Evolutionary conservation across 257 asterid species (phyloP).

Genomic region (Solanum etuberosum): DNA sequence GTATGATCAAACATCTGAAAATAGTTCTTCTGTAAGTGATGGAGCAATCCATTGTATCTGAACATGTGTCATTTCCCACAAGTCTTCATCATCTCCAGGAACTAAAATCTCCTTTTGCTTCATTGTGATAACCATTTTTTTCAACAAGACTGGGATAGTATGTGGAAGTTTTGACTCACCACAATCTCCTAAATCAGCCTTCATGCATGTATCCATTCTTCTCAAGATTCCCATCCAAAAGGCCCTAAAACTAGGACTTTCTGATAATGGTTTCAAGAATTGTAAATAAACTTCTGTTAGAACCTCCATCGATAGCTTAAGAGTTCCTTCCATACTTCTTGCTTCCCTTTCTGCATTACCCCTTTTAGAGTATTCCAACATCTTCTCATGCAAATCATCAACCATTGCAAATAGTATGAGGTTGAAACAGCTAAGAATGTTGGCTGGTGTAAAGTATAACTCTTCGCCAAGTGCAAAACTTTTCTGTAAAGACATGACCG

Average conservation of each 20-base stretch:
- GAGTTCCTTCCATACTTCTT: constrained; percentile 79
- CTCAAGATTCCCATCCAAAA: constrained; percentile 77
- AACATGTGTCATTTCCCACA: constrained; percentile 72
- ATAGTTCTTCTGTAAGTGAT: constrained; percentile 59
- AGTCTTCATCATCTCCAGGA: constrained; percentile 51
- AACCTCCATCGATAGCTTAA: constrained; percentile 73
- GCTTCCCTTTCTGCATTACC: constrained; percentile 80
- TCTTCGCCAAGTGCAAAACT: constrained; percentile 72
- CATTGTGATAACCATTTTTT: constrained; percentile 54
- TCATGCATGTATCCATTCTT: constrained; percentile 84
- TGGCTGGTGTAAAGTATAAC: constrained; percentile 50
- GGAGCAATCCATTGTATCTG: constrained; percentile 97
- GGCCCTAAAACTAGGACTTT: constrained; percentile 54
- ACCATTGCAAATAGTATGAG: constrained; percentile 72
- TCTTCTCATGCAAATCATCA: constrained; percentile 80
- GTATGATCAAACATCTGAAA: constrained; percentile 33
- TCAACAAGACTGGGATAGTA: constrained; percentile 47
- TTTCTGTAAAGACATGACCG: constrained; percentile 51
- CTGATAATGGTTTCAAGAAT: constrained; percentile 62
- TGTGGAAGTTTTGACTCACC: constrained; percentile 62
- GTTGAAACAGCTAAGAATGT: constrained; percentile 62
- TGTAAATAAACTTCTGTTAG: constrained; percentile 50
- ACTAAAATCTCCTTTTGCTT: constrained; percentile 51
- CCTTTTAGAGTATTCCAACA: constrained; percentile 78
- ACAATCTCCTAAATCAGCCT: constrained; percentile 66